Evolutionary conservation across 495 filamentous ascomycete genomes (phyloP).

Genomic region (Aspergillus haitiensis): DNA sequence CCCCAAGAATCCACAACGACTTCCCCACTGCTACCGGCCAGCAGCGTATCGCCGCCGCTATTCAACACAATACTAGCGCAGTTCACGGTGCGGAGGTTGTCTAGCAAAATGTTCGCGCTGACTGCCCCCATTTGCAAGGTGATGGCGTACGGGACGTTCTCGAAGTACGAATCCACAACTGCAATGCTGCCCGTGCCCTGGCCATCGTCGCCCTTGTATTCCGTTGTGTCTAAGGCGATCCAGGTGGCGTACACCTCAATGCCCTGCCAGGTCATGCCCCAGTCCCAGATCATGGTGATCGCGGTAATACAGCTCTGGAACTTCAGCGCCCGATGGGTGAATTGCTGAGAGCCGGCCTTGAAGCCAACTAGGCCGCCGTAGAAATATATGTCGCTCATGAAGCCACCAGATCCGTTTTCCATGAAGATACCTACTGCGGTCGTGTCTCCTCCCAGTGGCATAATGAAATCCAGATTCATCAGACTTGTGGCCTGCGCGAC

Average conservation of each 20-base stretch:
- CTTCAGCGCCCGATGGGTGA: conserved; percentile 54
- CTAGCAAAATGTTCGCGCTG: not conserved
- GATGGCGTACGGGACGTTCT: not conserved
- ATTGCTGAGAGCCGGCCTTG: conserved; percentile 64
- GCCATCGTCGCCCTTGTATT: not conserved
- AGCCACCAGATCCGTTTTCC: conserved; percentile 47
- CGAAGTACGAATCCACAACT: not conserved
- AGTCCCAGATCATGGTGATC: conserved; percentile 38
- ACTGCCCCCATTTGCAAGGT: not conserved
- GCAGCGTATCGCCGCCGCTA: not conserved
- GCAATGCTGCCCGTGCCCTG: not conserved
- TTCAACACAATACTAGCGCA: not conserved
- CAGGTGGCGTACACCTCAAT: conserved; percentile 11
- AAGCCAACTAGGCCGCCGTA: conserved; percentile 52
- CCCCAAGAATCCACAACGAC: not conserved
- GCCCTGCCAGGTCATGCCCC: conserved; percentile 20
- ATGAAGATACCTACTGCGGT: conserved; percentile 55
- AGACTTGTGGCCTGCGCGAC: conserved; percentile 35
- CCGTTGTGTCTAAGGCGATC: conserved; percentile 8
- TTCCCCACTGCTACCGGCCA: not conserved
- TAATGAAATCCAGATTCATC: conserved; percentile 48
- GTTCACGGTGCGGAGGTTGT: not conserved
- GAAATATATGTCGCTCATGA: conserved; percentile 56
- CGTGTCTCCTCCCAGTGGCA: conserved; percentile 30
- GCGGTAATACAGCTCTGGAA: conserved; percentile 51